Evolutionary conservation across 768 basidiomycete genomes (phyloP), one percentile per base, ranked within the genome.

Genomic region (Calocera cornea): DNA sequence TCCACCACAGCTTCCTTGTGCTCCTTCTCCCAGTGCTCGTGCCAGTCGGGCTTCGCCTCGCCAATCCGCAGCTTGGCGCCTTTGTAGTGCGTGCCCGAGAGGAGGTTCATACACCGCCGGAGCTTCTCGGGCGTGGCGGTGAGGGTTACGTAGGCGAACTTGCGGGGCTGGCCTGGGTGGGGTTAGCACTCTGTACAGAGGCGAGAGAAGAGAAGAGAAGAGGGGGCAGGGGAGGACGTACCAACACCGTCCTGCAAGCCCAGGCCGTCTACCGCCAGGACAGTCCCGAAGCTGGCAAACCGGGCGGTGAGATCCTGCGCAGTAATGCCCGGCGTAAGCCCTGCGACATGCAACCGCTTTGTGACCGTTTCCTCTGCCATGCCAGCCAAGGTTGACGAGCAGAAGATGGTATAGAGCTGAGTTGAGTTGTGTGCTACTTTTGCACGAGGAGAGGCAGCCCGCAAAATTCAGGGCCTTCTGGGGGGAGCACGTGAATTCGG

Each of bases 71-170:
- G 77, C 71, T 88, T 92, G 24, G 90, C 78, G n/a, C 92, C 92
- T 77, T 91, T 92, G 89, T 90, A 94, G 0, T 84, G 89, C 5
- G 88, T 84, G 36, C 92, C 91, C 69, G 87, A 91, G 31, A 93
- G 80, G 1, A 84, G 75, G 73, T 85, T 91, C 75, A 89, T 79
- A 75, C 90, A 92, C 80, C 81, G 84, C 10, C 84, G 77, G 2
- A 92, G 74, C 67, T 86, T 82, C 29, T 78, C 77, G 47, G 80
- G 76, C 1, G 84, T 86, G 1, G 84, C 84, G 73, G 88, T 85
- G 16, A 93, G 76, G 1, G 88, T 90, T 22, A 87, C 82, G 76
- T 85, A 90, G 0, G 81, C 91, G 72, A 88, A 93, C 73, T 84
- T 87, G 73, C 85, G 79, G 1, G 84, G 86, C 70, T 83, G 79